Base-by-base conservation (phyloP, 2,329 filamentous ascomycete species). In the Teratosphaeria pseudoeucalypti region DNA sequence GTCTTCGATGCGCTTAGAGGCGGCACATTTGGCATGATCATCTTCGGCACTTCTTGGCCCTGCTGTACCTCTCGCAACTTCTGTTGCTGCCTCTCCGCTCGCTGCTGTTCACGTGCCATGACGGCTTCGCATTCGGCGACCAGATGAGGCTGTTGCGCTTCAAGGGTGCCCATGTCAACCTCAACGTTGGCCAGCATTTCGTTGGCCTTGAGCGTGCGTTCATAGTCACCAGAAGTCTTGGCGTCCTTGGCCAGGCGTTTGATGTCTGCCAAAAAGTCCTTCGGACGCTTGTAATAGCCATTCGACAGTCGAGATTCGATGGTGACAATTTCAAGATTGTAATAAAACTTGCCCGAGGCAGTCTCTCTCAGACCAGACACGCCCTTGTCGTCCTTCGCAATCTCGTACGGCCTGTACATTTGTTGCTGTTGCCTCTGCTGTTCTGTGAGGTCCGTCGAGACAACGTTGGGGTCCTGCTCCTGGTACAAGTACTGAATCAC, bases 291-390 rank as follows among this genome's bases (percentile, higher is more conserved):
- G 74, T 99, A 99, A 75, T 90, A 99, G 5, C 94, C 94, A 72
- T 99, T 97, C 4, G 91, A 95, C 37, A 99, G 79, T n/a, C 94
- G 86, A 72, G 96, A 91, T 76, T 99, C 94, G 57, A 99, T 96
- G 0, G 88, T 92, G 3, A 87, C 87, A 11, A 92, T 89, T 70
- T 97, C 92, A 54, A 99, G 79, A 66, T 99, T 99, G 78, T 96
- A 97, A 73, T 87, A 97, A 73, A 92, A 94, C 72, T 94, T 96
- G 60, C 85, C 85, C 1, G 85, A 89, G 1, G 82, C 81, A 5
- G 84, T 85, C 64, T 97, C 89, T 47, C 85, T 79, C 53, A 99
- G 78, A 16, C 92, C 91, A 49, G 84, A 80, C 11, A 88, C 84
- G 9, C 88, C 92, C 64, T 94, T 83, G 63, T 86, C 85, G 71